Base-by-base conservation (phyloP, 345 rosid species). In the Boechera retrofracta region DNA sequence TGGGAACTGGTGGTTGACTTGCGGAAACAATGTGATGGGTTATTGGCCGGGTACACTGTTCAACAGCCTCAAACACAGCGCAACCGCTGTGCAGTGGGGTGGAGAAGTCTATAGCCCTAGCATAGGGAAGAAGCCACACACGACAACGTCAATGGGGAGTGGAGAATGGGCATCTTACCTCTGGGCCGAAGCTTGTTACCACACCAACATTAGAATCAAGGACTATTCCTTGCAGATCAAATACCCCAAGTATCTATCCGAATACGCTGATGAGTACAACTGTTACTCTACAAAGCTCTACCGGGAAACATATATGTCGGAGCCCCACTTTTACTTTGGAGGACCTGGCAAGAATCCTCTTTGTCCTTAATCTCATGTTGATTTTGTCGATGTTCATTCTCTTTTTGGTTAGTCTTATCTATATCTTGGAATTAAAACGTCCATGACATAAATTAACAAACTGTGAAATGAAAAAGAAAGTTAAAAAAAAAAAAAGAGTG, bases 141-240 rank as follows among this genome's bases (percentile, higher is more conserved):
- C 90, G 1, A 79, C 6, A 77, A 86, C 91, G 9, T 12, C 72
- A 16, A 89, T 87, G 90, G 91, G 90, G 13, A 86, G 89, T 71
- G 86, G 90, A 44, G 0, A 39, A 5, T 76, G 69, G 49, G 74
- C 86, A 6, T 45, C 9, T 12, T n/a, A 13, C 11, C 72, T 81
- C 0, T 60, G 0, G 0, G 77, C 72, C 4, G 4, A 35, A 1
- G 82, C 86, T 32, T 68, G 80, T 62, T 86, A 8, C 72, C 85
- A 85, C 16, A 64, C 75, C 48, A 67, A 79, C 10, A 15, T 80
- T 21, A 78, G 87, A 74, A 85, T 85, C 35, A 31, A 61, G 16
- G 93, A 87, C 67, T 73, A 21, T 69, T 85, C 89, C 4, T 16
- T 42, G 10, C 36, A 58, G 13, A 3, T 57, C 38, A 87, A 85